Evolutionary conservation across 768 basidiomycete species (phyloP).

Genomic region (Pisolithus microcarpus): DNA sequence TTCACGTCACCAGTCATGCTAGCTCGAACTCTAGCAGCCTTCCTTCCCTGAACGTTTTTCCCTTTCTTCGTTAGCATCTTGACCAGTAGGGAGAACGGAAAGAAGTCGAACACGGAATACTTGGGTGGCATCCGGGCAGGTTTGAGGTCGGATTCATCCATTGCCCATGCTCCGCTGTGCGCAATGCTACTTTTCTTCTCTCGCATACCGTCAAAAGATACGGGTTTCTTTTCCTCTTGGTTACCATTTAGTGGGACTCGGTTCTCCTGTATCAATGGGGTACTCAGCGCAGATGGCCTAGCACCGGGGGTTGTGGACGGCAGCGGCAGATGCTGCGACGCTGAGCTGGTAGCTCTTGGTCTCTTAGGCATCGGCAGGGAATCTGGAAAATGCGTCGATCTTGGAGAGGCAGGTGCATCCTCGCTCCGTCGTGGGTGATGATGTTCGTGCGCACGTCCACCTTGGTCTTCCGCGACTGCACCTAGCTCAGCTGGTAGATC

Average conservation of each 20-base stretch:
- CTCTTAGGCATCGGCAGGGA: not conserved
- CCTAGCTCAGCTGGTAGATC: conserved; percentile 17
- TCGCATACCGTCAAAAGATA: not conserved
- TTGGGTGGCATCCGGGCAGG: conserved; percentile 54
- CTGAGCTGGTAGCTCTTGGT: conserved; percentile 3
- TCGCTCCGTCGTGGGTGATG: not conserved
- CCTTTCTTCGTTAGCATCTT: conserved; percentile 40
- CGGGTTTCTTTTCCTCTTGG: not conserved
- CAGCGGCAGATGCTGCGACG: conserved; percentile 22
- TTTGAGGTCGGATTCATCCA: conserved; percentile 41
- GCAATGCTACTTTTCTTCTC: not conserved
- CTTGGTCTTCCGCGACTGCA: not conserved
- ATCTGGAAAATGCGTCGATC: conserved; percentile 4
- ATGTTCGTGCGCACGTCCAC: no score
- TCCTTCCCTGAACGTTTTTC: conserved; percentile 52
- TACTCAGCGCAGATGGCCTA: conserved; percentile 7
- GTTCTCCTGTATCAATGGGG: conserved; percentile 7
- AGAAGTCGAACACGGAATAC: conserved; percentile 55
- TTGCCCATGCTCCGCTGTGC: conserved; percentile 7
- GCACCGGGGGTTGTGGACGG: conserved; percentile 18
- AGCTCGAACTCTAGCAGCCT: conserved; percentile 49
- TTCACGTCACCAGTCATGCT: conserved; percentile 32
- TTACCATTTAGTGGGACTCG: conserved; percentile 1
- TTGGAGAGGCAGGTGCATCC: conserved; percentile 5
- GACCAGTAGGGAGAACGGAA: conserved; percentile 61